Base-by-base conservation (phyloP, 1,284 basidiomycete species). In the Pisolithus thermaeus region DNA sequence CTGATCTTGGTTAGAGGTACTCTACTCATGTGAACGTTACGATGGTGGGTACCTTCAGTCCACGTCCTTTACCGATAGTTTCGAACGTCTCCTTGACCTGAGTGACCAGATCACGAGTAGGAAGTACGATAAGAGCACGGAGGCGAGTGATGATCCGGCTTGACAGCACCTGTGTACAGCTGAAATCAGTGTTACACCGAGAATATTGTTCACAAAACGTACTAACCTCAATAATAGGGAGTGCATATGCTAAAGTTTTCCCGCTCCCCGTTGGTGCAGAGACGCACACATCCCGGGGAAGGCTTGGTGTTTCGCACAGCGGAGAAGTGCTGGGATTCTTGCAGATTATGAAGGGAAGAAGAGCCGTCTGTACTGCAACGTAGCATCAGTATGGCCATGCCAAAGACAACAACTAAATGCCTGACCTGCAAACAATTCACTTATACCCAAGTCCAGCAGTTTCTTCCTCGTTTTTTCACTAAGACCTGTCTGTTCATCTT, bases 211-310 rank as follows among this genome's bases (percentile, higher is more conserved):
- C 49, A 48, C 36, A 54, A 46, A 27, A 49, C 51, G 47, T 25
- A 51, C 70, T 54, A 57, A 87, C 90, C 76, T 98, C 92, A 27
- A 97, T 77, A 49, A 98, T 90, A 1, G 96, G 96, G 18, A 98
- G 73, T 4, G 88, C 87, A 69, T 99, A 99, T 12, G 93, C 91
- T 20, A 99, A 77, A 0, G 96, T 99, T 73, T 99, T 99, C 0
- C 96, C 96, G 59, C 92, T 95, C 30, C 96, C 96, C 0, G 96
- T 99, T 0, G 97, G 97, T 1, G 97, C 97, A 5, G 93, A 97
- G n/a, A 97, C 90, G 61, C 95, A 96, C 8, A 95, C 78, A 68
- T 99, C 97, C 39, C 79, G 77, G 23, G 87, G 86, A 25, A 81
- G 78, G 49, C 80, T 68, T 59, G 83, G 86, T 1, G 90, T 86